phyloP scores from a whole-genome alignment of 768 basidiomycete species.

The Collybia sp. region DNA sequence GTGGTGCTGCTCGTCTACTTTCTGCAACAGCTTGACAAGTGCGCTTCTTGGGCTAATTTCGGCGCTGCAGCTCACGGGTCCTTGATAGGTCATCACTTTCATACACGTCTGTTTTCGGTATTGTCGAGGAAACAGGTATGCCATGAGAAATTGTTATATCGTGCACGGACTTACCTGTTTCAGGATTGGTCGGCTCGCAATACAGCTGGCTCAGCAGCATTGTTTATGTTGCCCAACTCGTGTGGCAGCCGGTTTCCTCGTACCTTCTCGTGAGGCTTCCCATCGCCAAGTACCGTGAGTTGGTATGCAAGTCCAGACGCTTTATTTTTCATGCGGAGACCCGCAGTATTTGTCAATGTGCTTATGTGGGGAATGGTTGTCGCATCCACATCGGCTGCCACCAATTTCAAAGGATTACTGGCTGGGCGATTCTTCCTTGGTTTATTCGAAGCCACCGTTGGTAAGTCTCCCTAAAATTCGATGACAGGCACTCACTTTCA shows the following conservation, averaged over 20 bases:
- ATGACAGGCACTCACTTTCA: background rate
- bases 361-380: conserved; percentile 38
- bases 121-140: conserved; percentile 29
- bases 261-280: conserved; percentile 35
- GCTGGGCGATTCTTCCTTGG: conserved; percentile 39
- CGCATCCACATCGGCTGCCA: conserved; percentile 31
- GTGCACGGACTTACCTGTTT: background rate
- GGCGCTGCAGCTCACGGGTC: background rate
- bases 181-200: conserved; percentile 31
- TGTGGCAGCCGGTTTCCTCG: conserved; percentile 39
- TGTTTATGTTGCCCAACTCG: conserved; percentile 39
- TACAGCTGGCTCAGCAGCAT: conserved; percentile 41
- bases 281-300: conserved; percentile 32
- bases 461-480: conserved; percentile 12
- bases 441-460: conserved; percentile 42
- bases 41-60: conserved; percentile 6
- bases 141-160: background rate
- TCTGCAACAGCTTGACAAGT: conserved; percentile 41
- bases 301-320: background rate
- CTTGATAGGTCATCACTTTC: conserved; percentile 34
- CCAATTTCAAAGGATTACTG: conserved; percentile 34
- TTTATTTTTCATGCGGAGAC: background rate
- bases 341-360: conserved; percentile 29
- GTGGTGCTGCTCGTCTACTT: conserved; percentile 36
- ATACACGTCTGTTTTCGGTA: conserved; percentile 42